Base-by-base conservation (phyloP, 1,284 basidiomycete species). In the Tremellales sp. region DNA sequence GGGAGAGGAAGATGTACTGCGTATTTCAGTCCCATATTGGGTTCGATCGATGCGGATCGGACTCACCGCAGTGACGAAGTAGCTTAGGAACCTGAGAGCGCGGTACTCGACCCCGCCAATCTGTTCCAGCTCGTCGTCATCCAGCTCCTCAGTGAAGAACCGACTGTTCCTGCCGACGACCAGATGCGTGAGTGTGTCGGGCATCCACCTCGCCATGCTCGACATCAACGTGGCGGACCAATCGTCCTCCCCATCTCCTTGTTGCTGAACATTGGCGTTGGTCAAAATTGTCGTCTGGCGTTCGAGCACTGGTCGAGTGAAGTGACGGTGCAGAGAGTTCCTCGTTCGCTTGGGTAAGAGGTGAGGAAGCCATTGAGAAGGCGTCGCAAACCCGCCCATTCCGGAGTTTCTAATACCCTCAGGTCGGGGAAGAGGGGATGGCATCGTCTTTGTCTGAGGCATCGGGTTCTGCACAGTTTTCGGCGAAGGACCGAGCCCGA, bases 71-170 rank as follows among this genome's bases (percentile, higher is more conserved):
- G 52, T 31, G 2, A 66, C 54, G 15, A 65, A 41, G 27, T 53
- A 57, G 17, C 56, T 62, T 47, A 69, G 46, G 24, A 65, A 43
- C 19, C 54, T 53, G 22, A 67, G 43, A 13, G 65, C 67, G n/a
- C 61, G 44, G 39, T 67, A 69, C 43, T 69, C 67, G 12, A 69
- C 60, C 2, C 61, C 64, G 1, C 65, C 65, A 35, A 69, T 56
- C 50, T 62, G 52, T 37, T 67, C 62, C 41, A 69, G 40, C 35
- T 65, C 62, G 10, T 66, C 64, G 45, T 65, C 62, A 26, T 65
- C 60, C 40, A 69, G 54, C 44, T 67, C 65, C 44, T 69, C 67
- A 3, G 62, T 56, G 48, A 55, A 69, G 45, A 69, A 67, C 3
- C 62, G 53, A 35, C 60, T 62, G 42, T 69, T 69, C 13, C 67